A percentile compares a stretch with the other conserved stretches of the same genome.
phyloP scores from a whole-genome alignment of 345 rosid species.

The Acer campestre region DNA sequence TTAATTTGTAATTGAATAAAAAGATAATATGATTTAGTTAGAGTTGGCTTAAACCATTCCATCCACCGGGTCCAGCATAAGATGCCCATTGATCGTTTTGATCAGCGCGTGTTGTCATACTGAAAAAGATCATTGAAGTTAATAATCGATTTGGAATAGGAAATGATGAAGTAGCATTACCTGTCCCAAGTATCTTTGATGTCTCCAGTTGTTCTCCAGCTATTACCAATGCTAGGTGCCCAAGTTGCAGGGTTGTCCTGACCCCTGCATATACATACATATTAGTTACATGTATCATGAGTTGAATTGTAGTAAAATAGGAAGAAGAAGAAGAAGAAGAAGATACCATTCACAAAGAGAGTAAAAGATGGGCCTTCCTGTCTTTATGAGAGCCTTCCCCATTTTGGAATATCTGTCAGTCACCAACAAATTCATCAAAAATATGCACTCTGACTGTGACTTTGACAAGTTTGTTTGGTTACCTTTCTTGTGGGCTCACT shows the following conservation, averaged over 20 bases:
- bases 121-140: conserved; percentile 1
- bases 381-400: conserved; percentile 35
- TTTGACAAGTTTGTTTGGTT: background rate
- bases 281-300: background rate
- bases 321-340: background rate
- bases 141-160: background rate
- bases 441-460: background rate
- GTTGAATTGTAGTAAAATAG: background rate
- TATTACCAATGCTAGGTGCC: conserved; percentile 48
- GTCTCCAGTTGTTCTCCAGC: conserved; percentile 66
- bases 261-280: conserved; percentile 30
- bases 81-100: conserved; percentile 46
- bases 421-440: background rate
- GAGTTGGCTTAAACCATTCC: conserved; percentile 37
- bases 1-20: too few relatives aligned
- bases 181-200: conserved; percentile 46
- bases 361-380: conserved; percentile 35
- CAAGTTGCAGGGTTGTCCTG: conserved; percentile 47
- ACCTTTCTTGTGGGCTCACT: conserved; percentile 31
- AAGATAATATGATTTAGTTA: too few relatives aligned
- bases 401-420: conserved; percentile 31
- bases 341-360: conserved; percentile 44
- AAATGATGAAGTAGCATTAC: conserved; percentile 18
- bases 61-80: conserved; percentile 57
- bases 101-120: conserved; percentile 44